Conservation (phyloP, 75 land plant species). For the Cryptomeria japonica region DNA sequence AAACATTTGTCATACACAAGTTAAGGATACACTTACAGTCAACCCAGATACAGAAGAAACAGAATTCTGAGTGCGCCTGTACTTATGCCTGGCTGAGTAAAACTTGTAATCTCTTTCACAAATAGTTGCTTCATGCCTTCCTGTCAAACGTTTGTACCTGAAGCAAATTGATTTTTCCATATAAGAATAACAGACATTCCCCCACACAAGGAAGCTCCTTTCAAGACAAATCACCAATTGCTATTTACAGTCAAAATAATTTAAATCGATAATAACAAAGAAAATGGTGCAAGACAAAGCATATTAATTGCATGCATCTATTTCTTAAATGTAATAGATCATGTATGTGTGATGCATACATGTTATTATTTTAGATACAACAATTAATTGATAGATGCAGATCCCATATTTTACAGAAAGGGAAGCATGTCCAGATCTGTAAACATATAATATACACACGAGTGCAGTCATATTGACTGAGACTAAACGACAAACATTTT, state of each 20-base stretch:
- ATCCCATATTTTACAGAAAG: background rate
- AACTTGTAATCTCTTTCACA: slow-evolving; percentile 86
- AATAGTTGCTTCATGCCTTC: slow-evolving; percentile 84
- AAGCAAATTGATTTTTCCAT: background rate
- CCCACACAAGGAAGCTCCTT: background rate
- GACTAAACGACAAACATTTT: too few relatives aligned
- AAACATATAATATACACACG: background rate
- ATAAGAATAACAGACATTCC: background rate
- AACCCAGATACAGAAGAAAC: slow-evolving; percentile 41
- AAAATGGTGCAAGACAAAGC: background rate
- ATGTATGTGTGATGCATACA: background rate
- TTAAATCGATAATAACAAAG: background rate
- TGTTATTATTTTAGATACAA: background rate
- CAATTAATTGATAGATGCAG: background rate
- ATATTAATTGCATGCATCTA: background rate
- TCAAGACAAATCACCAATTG: background rate
- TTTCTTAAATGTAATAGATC: background rate
- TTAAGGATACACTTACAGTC: slow-evolving; percentile 39
- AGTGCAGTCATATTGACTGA: too few relatives aligned
- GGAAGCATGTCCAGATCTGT: background rate
- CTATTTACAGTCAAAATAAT: background rate
- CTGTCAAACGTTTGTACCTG: slow-evolving; percentile 96
- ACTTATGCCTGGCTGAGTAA: slow-evolving; percentile 92
- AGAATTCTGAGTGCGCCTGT: slow-evolving; percentile 70
- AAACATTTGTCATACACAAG: slow-evolving; percentile 2